Evolutionary conservation across 1,284 basidiomycete genomes (phyloP), one percentile per base, ranked within the genome.

Genomic region (Volvariella surrecta): DNA sequence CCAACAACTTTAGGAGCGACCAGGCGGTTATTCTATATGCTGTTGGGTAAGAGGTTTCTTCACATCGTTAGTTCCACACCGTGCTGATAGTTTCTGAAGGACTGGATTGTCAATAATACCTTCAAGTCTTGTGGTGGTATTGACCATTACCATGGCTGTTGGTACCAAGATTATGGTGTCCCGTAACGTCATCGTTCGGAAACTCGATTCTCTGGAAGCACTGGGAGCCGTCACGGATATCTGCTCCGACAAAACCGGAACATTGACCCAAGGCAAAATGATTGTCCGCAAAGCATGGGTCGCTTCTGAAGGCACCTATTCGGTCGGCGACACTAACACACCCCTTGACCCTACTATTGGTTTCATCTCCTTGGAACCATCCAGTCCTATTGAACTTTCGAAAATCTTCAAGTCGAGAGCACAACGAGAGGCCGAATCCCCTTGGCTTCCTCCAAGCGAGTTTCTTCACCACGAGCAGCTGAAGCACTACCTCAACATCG

Each of bases 121-220:
- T 15, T 50, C 48, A 11, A 54, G 52, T 22, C 48, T 58, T 19
- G 52, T 59, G 21, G 55, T 54, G 22, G 52, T 58, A 1, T 37
- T 56, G 21, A 58, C 58, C 10, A 48, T 60, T 43, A 55, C 54
- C 20, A 58, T 62, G 56, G 59, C 67, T 7, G 59, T 63, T 42
- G 67, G 69, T 30, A 61, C 63, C 31, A 60, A 58, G 20, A 62
- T 63, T 30, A 71, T 73, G 68, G 67, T 61, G 18, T 57, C 59
- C 38, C 58, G 59, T 11, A 54, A 58, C 43, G 34, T 35, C 34
- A 35, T 35, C 34, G 34, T 35, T n/a, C 34, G 34, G 6, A 35
- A 35, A 35, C 34, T 35, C 34, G 34, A 35, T 19, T 35, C 34
- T 6, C 34, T 35, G 7, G 34, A 35, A 35, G 34, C 34, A 6